Conservation (phyloP, 495 filamentous ascomycete genomes). For the Daldinia vernicosa region DNA sequence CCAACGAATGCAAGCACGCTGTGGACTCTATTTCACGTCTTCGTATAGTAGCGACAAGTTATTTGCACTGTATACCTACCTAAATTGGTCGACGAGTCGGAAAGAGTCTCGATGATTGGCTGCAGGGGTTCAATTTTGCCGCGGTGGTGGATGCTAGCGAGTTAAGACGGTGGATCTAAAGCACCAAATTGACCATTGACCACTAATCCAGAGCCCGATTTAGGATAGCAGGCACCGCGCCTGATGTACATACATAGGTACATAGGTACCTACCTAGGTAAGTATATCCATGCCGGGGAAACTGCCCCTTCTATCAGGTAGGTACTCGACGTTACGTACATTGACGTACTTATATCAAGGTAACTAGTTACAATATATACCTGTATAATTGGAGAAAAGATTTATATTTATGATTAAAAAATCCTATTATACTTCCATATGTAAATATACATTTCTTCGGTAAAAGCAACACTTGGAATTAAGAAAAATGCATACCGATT, state of each 20-base stretch:
- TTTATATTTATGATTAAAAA: no score
- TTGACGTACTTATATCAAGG: no score
- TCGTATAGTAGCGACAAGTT: not conserved
- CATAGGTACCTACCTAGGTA: no score
- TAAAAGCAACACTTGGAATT: no score
- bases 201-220: slow-evolving; percentile 27
- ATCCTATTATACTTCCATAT: no score
- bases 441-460: no score
- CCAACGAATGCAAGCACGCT: slow-evolving; percentile 14
- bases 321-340: no score
- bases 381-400: no score
- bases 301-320: not conserved
- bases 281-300: not conserved
- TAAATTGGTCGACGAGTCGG: slow-evolving; percentile 13
- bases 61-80: slow-evolving; percentile 24
- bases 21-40: slow-evolving; percentile 3
- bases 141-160: slow-evolving; percentile 31
- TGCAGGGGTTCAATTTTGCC: slow-evolving; percentile 32
- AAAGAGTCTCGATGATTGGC: slow-evolving; percentile 19
- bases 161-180: slow-evolving; percentile 20
- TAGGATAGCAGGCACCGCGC: slow-evolving; percentile 15
- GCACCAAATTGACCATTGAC: slow-evolving; percentile 39
- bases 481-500: no score
- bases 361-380: no score
- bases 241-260: slow-evolving; percentile 1